Conservation (phyloP, 2,329 filamentous ascomycete genomes). For the Ploettnerulaceae sp. region DNA sequence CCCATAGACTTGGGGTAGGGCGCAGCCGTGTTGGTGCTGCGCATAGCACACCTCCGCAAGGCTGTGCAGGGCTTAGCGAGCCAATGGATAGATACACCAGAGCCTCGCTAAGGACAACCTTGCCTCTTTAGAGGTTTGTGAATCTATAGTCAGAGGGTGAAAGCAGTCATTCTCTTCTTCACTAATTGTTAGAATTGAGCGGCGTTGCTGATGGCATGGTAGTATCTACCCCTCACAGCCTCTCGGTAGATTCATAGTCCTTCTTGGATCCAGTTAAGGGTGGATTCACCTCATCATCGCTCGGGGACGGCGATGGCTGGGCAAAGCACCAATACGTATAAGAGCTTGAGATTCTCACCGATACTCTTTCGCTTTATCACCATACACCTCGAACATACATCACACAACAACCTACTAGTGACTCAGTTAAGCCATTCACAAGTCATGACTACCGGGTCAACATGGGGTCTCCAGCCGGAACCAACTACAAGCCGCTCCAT, state of each 20-base stretch:
- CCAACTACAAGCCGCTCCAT: constrained; percentile 11
- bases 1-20: no score
- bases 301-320: background rate
- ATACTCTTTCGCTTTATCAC: background rate
- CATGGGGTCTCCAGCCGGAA: constrained; percentile 9
- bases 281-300: background rate
- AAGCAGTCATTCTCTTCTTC: no score
- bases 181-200: no score
- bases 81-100: background rate
- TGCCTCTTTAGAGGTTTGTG: background rate
- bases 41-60: background rate
- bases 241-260: background rate
- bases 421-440: background rate
- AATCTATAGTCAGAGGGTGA: background rate
- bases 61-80: background rate
- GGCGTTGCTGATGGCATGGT: no score
- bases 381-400: background rate
- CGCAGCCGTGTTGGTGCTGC: no score
- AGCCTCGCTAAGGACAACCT: background rate
- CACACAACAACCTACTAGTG: background rate
- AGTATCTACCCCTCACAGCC: background rate
- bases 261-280: background rate
- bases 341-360: no score
- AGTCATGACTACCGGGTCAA: constrained; percentile 13
- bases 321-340: no score